Evolutionary conservation across 495 filamentous ascomycete species (phyloP).

Genomic region (Daldinia grandis): DNA sequence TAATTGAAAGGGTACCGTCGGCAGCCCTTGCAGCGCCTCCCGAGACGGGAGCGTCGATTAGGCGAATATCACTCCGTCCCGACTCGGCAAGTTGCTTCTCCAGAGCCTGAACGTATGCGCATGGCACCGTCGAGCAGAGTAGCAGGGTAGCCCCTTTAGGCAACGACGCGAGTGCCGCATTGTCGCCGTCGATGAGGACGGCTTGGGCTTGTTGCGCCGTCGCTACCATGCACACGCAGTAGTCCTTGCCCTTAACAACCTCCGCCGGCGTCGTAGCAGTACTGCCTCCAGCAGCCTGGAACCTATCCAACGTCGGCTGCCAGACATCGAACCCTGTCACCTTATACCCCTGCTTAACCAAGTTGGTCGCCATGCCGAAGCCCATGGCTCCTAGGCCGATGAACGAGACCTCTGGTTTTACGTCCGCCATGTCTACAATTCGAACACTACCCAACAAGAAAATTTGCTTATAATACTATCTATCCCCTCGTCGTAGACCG

Average conservation of each 20-base stretch:
- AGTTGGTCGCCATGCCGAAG: constrained; percentile 83
- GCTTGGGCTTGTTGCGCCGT: constrained; percentile 72
- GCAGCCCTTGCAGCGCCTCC: constrained; percentile 79
- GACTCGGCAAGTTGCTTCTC: constrained; percentile 59
- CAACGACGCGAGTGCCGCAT: constrained; percentile 64
- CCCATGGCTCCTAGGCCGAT: constrained; percentile 91
- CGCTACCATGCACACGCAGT: constrained; percentile 82
- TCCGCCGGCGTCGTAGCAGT: constrained; percentile 69
- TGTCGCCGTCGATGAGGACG: constrained; percentile 69
- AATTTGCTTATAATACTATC: not conserved
- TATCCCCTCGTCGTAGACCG: not conserved
- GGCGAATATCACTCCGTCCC: constrained; percentile 68
- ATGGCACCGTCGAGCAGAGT: constrained; percentile 78
- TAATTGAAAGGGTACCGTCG: constrained; percentile 80
- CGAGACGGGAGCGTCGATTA: constrained; percentile 80
- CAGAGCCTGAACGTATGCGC: constrained; percentile 70
- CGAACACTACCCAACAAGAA: not conserved
- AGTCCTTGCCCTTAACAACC: constrained; percentile 66
- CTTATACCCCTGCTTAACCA: constrained; percentile 71
- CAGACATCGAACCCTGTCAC: constrained; percentile 83
- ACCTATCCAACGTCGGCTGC: constrained; percentile 73
- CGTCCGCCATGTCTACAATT: constrained; percentile 41
- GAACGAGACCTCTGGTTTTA: constrained; percentile 71
- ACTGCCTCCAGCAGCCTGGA: constrained; percentile 70
- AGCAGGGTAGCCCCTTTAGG: constrained; percentile 68